Percentiles rank a stretch among this genome's conserved stretches.
phyloP scores from a whole-genome alignment of 1,284 basidiomycete genomes.

The Volvariella volvacea region DNA sequence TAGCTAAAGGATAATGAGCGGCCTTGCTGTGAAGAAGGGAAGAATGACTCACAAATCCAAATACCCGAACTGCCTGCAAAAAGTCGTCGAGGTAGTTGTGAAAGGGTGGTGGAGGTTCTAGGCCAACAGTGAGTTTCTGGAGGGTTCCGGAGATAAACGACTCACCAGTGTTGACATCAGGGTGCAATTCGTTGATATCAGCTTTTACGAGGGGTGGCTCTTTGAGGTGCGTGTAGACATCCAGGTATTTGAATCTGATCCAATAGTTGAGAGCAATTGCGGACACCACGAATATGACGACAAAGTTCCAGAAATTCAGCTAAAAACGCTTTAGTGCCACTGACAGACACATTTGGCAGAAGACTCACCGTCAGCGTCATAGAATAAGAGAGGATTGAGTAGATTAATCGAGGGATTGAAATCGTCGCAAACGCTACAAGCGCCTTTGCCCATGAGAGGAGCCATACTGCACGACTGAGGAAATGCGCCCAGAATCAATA shows the following conservation, averaged over 20 bases:
- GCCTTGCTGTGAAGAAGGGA: background rate
- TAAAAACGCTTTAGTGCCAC: slow-evolving; percentile 23
- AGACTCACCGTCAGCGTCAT: slow-evolving; percentile 78
- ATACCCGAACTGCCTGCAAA: slow-evolving; percentile 87
- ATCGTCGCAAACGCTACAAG: slow-evolving; percentile 76
- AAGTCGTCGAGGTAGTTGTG: slow-evolving; percentile 97
- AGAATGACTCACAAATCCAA: slow-evolving; percentile 64
- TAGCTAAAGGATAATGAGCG: slow-evolving; percentile 32
- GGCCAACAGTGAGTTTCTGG: slow-evolving; percentile 6
- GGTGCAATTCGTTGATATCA: slow-evolving; percentile 77
- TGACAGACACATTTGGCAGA: background rate
- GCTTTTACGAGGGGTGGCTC: slow-evolving; percentile 78
- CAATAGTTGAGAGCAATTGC: slow-evolving; percentile 72
- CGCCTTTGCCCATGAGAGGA: slow-evolving; percentile 69
- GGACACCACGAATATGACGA: slow-evolving; percentile 64
- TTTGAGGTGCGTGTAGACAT: slow-evolving; percentile 75
- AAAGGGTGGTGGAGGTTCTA: slow-evolving; percentile 70
- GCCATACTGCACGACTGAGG: too few relatives aligned
- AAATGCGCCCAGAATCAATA: too few relatives aligned
- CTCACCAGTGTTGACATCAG: slow-evolving; percentile 72
- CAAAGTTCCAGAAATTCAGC: slow-evolving; percentile 87
- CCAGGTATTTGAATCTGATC: slow-evolving; percentile 78
- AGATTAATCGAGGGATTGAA: slow-evolving; percentile 70
- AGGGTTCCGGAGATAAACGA: background rate
- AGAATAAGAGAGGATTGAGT: slow-evolving; percentile 78